phyloP scores from a whole-genome alignment of 2,329 filamentous ascomycete genomes.

The Aspergillus terreus region DNA sequence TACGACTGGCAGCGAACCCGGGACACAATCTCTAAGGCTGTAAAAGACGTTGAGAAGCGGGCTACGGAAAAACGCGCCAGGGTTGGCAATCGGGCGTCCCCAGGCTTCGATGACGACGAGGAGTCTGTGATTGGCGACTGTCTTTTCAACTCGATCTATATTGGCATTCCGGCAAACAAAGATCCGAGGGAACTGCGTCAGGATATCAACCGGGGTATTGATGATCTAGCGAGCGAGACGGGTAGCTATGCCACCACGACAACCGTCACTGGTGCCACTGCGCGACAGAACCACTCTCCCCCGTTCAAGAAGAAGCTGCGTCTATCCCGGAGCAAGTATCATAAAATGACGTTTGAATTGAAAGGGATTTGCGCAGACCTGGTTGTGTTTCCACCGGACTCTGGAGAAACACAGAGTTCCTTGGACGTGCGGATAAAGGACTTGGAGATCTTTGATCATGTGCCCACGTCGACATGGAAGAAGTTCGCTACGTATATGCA shows the following conservation, averaged over 20 bases:
- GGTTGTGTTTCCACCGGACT: slow-evolving; percentile 70
- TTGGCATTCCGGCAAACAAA: slow-evolving; percentile 80
- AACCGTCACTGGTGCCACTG: slow-evolving; percentile 40
- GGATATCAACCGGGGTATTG: slow-evolving; percentile 83
- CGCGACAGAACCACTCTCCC: slow-evolving; percentile 31
- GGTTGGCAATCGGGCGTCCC: slow-evolving; percentile 53
- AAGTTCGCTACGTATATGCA: slow-evolving; percentile 95
- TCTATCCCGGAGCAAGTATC: slow-evolving; percentile 78
- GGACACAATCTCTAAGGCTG: slow-evolving; percentile 79
- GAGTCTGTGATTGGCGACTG: slow-evolving; percentile 90
- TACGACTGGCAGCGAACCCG: slow-evolving; percentile 93
- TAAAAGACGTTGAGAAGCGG: slow-evolving; percentile 79
- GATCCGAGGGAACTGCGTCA: slow-evolving; percentile 77
- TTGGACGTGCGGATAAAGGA: slow-evolving; percentile 78
- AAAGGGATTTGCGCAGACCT: slow-evolving; percentile 80
- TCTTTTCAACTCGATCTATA: slow-evolving; percentile 98
- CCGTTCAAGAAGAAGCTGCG: slow-evolving; percentile 59
- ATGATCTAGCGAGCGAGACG: slow-evolving; percentile 82
- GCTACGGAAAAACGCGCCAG: slow-evolving; percentile 70
- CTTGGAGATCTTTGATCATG: slow-evolving; percentile 87
- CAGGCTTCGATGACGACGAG: slow-evolving; percentile 61
- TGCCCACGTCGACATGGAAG: slow-evolving; percentile 95
- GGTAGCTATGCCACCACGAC: slow-evolving; percentile 81
- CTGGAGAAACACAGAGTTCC: slow-evolving; percentile 80
- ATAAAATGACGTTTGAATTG: slow-evolving; percentile 95